These are phyloP conservation scores for Dactylorhiza incarnata DNA, from an alignment of 106 monocot species.

Conservation along the genomic window DNA sequence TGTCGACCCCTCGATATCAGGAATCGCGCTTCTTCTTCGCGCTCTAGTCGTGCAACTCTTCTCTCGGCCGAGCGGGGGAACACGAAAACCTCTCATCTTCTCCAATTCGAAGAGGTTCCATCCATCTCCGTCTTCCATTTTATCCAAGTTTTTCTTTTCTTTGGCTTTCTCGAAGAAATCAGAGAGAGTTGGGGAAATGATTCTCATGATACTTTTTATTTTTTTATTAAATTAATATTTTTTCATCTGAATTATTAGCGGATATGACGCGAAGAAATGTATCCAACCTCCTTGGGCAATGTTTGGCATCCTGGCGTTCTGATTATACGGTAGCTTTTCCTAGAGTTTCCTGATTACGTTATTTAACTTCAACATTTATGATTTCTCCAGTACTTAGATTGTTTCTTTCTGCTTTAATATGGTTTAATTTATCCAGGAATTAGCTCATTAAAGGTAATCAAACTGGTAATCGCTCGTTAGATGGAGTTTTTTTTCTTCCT, in stretches of 20 bases:
- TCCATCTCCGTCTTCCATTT: neutral
- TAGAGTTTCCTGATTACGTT: neutral
- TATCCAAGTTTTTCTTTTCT: neutral
- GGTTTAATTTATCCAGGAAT: neutral
- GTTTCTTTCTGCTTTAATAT: neutral
- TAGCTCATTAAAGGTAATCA: no score
- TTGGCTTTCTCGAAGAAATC: neutral
- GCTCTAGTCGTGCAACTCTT: no score
- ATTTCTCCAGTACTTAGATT: neutral
- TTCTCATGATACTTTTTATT: neutral
- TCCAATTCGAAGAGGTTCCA: neutral
- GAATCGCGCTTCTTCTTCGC: no score
- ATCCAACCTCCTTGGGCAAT: constrained; percentile 9
- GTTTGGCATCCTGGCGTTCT: constrained; percentile 12
- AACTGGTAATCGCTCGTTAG: no score
- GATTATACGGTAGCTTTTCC: constrained; percentile 15
- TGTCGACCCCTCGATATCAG: no score
- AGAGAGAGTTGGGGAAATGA: neutral
- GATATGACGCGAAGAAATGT: constrained; percentile 14
- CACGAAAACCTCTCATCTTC: neutral
- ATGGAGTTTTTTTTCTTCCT: no score
- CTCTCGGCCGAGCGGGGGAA: no score
- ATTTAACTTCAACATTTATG: neutral
- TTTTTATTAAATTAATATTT: neutral
- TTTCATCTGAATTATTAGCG: neutral